These are phyloP conservation scores for Mycena leptocephala DNA, from an alignment of 768 basidiomycete genomes.

Conservation along the genomic window DNA sequence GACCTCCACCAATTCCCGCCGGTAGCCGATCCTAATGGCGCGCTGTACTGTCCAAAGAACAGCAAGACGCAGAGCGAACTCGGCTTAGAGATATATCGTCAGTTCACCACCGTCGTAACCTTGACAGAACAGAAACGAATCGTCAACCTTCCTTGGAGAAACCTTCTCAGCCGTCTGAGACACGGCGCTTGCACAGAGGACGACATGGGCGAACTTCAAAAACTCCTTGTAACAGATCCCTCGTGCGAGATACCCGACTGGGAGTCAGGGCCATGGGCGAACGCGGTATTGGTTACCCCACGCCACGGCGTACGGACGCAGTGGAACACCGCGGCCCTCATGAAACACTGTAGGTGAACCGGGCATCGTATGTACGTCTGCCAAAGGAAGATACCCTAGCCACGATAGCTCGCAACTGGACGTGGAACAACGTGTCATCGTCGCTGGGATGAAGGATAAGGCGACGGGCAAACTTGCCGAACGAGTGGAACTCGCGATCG, in stretches of 20 bases:
- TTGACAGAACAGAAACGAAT: constrained; percentile 55
- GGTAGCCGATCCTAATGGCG: constrained; percentile 43
- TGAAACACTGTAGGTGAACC: constrained; percentile 37
- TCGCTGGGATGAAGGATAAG: neutral
- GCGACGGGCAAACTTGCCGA: constrained; percentile 31
- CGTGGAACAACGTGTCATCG: neutral
- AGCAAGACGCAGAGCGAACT: constrained; percentile 10
- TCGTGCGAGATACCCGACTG: constrained; percentile 44
- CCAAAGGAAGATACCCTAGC: constrained; percentile 44
- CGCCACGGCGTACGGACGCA: constrained; percentile 50
- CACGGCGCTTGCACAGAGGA: constrained; percentile 46
- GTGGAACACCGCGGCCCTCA: constrained; percentile 53
- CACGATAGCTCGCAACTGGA: constrained; percentile 16
- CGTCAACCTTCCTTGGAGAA: constrained; percentile 47
- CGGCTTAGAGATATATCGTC: constrained; percentile 43
- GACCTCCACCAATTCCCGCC: constrained; percentile 66
- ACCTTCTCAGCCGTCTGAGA: constrained; percentile 47
- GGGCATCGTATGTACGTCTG: constrained; percentile 44
- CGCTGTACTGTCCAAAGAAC: constrained; percentile 37
- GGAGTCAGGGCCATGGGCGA: constrained; percentile 45
- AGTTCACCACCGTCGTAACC: constrained; percentile 53
- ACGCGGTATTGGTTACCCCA: constrained; percentile 54
- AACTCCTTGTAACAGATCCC: constrained; percentile 35
- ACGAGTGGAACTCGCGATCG: constrained; percentile 40
- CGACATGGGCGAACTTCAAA: constrained; percentile 45